Evolutionary conservation across 768 basidiomycete genomes (phyloP).

Genomic region (Boletus vermiculosoides): DNA sequence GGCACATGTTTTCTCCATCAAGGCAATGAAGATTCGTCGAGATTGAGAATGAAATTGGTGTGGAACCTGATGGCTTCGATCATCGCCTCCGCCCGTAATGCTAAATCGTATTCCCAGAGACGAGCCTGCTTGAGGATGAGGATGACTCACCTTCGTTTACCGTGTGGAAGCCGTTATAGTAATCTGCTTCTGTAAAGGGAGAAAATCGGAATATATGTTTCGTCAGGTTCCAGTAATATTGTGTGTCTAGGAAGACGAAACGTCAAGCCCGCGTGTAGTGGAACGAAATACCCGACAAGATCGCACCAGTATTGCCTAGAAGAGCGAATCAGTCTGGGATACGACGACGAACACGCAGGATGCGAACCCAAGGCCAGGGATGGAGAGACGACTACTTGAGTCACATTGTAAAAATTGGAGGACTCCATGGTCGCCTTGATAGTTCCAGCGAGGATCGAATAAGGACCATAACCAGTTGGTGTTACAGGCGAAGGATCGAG

Average conservation of each 20-base stretch:
- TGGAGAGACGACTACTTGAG: slow-evolving; percentile 16
- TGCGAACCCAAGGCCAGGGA: slow-evolving; percentile 13
- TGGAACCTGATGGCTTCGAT: slow-evolving; percentile 69
- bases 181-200: slow-evolving; percentile 15
- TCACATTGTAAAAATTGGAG: slow-evolving; percentile 5
- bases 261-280: neutral
- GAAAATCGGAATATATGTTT: slow-evolving; percentile 61
- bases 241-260: slow-evolving; percentile 12
- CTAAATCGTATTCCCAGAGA: slow-evolving; percentile 30
- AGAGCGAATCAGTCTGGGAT: neutral
- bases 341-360: neutral
- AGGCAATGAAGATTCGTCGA: slow-evolving; percentile 47
- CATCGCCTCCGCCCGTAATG: slow-evolving; percentile 47
- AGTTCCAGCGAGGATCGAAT: slow-evolving; percentile 27
- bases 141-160: slow-evolving; percentile 18
- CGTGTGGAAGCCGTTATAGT: slow-evolving; percentile 18
- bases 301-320: slow-evolving; percentile 20
- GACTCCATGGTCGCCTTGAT: slow-evolving; percentile 34
- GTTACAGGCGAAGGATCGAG: slow-evolving; percentile 68
- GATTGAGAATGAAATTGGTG: slow-evolving; percentile 60
- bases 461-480: slow-evolving; percentile 26
- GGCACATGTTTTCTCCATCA: neutral
- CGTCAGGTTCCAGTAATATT: slow-evolving; percentile 21
- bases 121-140: neutral
- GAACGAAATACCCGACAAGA: neutral